Base-by-base conservation (phyloP, 164 flowering plant genomes). In the Brasenia schreberi region DNA sequence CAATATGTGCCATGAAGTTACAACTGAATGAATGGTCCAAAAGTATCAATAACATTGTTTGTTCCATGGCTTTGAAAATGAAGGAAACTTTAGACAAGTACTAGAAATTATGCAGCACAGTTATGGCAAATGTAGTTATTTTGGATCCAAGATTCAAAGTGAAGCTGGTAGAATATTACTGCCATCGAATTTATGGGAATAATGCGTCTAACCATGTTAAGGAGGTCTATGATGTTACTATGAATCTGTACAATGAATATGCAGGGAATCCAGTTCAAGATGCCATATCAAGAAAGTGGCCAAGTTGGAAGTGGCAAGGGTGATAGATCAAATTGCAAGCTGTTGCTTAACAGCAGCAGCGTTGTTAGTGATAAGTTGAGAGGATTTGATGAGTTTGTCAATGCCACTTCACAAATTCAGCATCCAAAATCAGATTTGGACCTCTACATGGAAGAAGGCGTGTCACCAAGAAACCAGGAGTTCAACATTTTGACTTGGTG, bases 401-500 rank as follows among this genome's bases (percentile, higher is more conserved):
- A 44, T 12, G 69, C 60, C 7, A 42, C 27, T n/a, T 39, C 53
- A 9, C 23, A 16, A 9, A 43, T 17, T 58, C 69, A 61, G 19
- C 52, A 19, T 19, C 33, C 11, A 61, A 67, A 60, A 59, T 43
- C 70, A 18, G 65, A 68, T 10, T 44, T 63, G 60, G 70, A 68
- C 7, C 27, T 18, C n/a, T 68, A 62, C 43, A 45, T 68, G 42
- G 70, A 68, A 18, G 70, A 68, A 63, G 7, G n/a, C 7, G 44
- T 68, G 1, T 44, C 45, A 18, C 70, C 70, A 4, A 17, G 43
- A 7, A 63, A 19, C 18, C 72, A 58, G 23, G 72, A 69, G 6
- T 73, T 77, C 43, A 61, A 69, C 60, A 63, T 73, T 61, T 53
- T 73, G 65, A 61, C 19, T 33, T 77, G 72, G 72, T 77, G 79